Percentiles rank a stretch among this genome's conserved stretches.
These are phyloP conservation scores for Penicillium bovifimosum DNA, from an alignment of 495 filamentous ascomycete species.

Conservation along the genomic window DNA sequence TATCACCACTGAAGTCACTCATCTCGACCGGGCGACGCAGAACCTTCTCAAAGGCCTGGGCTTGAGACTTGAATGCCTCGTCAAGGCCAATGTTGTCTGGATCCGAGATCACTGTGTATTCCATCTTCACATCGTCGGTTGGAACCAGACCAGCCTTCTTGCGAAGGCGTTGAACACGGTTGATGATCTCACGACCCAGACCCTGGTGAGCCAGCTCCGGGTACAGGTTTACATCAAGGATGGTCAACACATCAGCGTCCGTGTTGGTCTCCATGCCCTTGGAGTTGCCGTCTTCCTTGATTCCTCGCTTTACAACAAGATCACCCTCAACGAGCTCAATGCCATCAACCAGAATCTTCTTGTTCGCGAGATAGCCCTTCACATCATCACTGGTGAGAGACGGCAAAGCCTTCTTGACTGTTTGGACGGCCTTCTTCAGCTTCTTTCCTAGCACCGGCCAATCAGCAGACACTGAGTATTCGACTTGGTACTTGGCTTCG, in stretches of 20 bases:
- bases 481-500: slow-evolving; percentile 84
- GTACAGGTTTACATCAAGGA: slow-evolving; percentile 70
- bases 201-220: slow-evolving; percentile 71
- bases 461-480: slow-evolving; percentile 82
- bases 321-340: slow-evolving; percentile 77
- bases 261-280: slow-evolving; percentile 78
- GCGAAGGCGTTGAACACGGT: slow-evolving; percentile 71
- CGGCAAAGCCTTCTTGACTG: slow-evolving; percentile 86
- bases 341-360: slow-evolving; percentile 73
- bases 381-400: slow-evolving; percentile 72
- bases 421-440: slow-evolving; percentile 85
- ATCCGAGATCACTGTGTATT: slow-evolving; percentile 69
- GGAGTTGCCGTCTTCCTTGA: slow-evolving; percentile 61
- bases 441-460: slow-evolving; percentile 96
- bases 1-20: slow-evolving; percentile 57
- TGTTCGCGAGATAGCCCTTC: slow-evolving; percentile 60
- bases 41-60: slow-evolving; percentile 67
- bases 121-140: slow-evolving; percentile 83
- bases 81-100: slow-evolving; percentile 71
- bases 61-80: slow-evolving; percentile 66
- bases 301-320: slow-evolving; percentile 72
- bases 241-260: slow-evolving; percentile 74
- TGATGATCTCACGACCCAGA: slow-evolving; percentile 75
- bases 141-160: slow-evolving; percentile 77
- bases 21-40: slow-evolving; percentile 75